Evolutionary conservation across 176 grass and related monocot species (phyloP).

Genomic region (Zoysia pacifica): DNA sequence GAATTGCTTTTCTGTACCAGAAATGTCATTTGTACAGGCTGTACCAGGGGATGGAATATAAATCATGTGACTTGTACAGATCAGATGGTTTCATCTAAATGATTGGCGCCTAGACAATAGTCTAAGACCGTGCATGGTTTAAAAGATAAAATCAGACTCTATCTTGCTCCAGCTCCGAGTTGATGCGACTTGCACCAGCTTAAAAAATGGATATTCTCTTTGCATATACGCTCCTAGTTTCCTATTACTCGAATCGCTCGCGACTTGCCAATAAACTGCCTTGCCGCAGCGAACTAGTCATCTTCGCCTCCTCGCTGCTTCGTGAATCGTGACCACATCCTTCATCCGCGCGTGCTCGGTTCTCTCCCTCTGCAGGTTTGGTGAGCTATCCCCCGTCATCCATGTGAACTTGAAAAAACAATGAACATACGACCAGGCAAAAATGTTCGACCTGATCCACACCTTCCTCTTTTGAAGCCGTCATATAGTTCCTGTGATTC

Average conservation of each 20-base stretch:
- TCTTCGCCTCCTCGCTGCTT: too few species aligned
- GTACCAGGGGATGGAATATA: not conserved
- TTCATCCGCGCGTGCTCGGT: not conserved
- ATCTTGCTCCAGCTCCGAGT: not conserved
- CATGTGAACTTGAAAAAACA: not conserved
- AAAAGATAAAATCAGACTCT: not conserved
- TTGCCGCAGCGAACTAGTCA: not conserved
- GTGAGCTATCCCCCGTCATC: not conserved
- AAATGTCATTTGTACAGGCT: not conserved
- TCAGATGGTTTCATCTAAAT: not conserved
- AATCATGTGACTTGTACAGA: not conserved
- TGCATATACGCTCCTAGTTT: not conserved
- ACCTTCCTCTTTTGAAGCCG: not conserved
- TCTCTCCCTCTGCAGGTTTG: not conserved
- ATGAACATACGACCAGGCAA: not conserved
- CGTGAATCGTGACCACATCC: not conserved
- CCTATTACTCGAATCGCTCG: not conserved
- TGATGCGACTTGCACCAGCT: not conserved
- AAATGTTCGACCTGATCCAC: not conserved
- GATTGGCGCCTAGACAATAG: not conserved
- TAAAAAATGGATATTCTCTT: conserved; percentile 25
- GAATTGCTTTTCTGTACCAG: not conserved
- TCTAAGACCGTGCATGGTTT: not conserved
- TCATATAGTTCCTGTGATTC: too few species aligned
- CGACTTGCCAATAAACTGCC: not conserved